Percentiles rank a stretch among this genome's conserved stretches.
These are phyloP conservation scores for Termitomyces sp. DNA, from an alignment of 768 basidiomycete species.

Conservation along the genomic window DNA sequence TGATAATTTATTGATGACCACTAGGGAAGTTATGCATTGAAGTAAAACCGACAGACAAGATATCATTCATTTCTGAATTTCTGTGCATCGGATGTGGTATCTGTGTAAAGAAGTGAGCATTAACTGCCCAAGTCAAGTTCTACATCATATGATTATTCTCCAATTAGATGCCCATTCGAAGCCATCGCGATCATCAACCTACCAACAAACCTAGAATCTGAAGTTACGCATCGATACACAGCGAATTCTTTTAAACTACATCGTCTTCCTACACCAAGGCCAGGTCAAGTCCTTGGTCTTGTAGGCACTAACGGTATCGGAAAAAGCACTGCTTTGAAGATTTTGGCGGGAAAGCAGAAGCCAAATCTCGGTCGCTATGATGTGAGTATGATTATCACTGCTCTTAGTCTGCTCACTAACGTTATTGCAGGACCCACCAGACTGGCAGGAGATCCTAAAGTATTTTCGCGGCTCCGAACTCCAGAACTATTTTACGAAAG, in stretches of 20 bases:
- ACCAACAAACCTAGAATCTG: slow-evolving; percentile 91
- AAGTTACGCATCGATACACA: slow-evolving; percentile 97
- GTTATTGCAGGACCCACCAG: slow-evolving; percentile 80
- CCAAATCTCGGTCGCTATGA: slow-evolving; percentile 97
- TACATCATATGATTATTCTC: not conserved
- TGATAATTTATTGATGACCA: not conserved
- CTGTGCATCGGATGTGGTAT: slow-evolving; percentile 99
- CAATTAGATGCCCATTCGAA: slow-evolving; percentile 90
- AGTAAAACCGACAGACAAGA: slow-evolving; percentile 93
- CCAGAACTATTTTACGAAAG: slow-evolving; percentile 99
- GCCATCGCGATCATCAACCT: slow-evolving; percentile 99
- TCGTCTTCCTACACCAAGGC: slow-evolving; percentile 92
- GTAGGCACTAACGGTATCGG: slow-evolving; percentile 99
- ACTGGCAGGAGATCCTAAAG: slow-evolving; percentile 98
- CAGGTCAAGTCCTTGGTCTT: slow-evolving; percentile 97
- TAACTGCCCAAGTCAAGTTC: not conserved
- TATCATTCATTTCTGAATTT: slow-evolving; percentile 98
- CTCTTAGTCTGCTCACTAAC: not conserved
- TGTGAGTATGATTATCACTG: slow-evolving; percentile 34
- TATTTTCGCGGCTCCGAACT: slow-evolving; percentile 98
- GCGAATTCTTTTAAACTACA: slow-evolving; percentile 99
- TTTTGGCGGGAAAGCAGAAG: slow-evolving; percentile 94
- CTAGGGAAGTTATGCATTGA: slow-evolving; percentile 97
- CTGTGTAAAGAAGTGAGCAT: slow-evolving; percentile 93
- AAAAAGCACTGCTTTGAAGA: slow-evolving; percentile 96